Percentiles rank a stretch among this genome's conserved stretches.
phyloP scores from a whole-genome alignment of 1,284 basidiomycete genomes.

The Cryptococcus sp. region DNA sequence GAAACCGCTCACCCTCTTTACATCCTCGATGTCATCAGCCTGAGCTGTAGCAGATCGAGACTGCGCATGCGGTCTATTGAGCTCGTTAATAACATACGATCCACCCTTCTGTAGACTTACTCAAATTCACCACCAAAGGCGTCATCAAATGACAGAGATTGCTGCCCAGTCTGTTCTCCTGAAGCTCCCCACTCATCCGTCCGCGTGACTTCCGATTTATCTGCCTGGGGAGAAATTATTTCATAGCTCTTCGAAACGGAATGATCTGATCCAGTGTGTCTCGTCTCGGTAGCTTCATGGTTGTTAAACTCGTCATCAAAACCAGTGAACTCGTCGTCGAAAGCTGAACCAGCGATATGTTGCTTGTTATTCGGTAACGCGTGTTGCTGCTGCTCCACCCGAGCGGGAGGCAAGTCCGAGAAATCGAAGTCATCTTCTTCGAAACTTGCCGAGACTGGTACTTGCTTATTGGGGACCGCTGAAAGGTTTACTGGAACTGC shows the following conservation, averaged over 20 bases:
- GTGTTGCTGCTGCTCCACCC: constrained; percentile 22
- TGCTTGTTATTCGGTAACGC: not conserved
- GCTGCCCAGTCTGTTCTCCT: constrained; percentile 12
- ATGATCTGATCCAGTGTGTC: constrained; percentile 16
- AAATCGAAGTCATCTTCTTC: constrained; percentile 89
- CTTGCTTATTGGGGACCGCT: constrained; percentile 3
- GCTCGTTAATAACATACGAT: no score
- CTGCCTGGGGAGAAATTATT: constrained; percentile 26
- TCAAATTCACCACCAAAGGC: constrained; percentile 50
- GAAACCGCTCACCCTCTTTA: constrained; percentile 39
- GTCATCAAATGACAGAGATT: constrained; percentile 52
- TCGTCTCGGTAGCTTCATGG: constrained; percentile 5
- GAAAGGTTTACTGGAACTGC: no score
- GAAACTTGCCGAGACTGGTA: constrained; percentile 50
- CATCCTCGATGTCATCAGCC: constrained; percentile 46
- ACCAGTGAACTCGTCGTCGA: constrained; percentile 47
- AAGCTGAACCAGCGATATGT: constrained; percentile 8
- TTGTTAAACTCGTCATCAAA: constrained; percentile 52
- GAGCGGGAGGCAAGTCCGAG: constrained; percentile 52
- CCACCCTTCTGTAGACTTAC: constrained; percentile 4
- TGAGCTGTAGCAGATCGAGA: constrained; percentile 19
- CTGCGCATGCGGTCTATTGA: no score
- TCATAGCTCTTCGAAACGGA: constrained; percentile 34
- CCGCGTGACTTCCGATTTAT: not conserved
- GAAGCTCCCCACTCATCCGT: constrained; percentile 25